Evolutionary conservation across 2,329 filamentous ascomycete species (phyloP).

Genomic region (Meredithiella fracta): DNA sequence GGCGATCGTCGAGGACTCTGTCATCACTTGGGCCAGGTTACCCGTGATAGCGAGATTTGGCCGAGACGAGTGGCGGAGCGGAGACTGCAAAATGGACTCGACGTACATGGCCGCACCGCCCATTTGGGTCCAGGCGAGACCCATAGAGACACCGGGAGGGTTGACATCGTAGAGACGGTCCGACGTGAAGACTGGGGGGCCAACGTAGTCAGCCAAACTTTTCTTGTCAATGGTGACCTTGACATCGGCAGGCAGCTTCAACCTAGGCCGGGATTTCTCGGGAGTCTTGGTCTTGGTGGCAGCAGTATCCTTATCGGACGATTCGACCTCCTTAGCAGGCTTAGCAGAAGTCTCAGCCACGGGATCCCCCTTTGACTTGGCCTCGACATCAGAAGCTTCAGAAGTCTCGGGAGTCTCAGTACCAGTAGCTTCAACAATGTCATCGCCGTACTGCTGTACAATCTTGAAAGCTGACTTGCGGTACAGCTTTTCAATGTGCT

Average conservation of each 20-base stretch:
- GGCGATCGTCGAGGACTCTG: conserved; percentile 86
- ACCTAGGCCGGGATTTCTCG: conserved; percentile 54
- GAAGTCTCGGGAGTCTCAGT: conserved; percentile 18
- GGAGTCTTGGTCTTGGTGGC: conserved; percentile 15
- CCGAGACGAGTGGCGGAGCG: conserved; percentile 54
- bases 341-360: conserved; percentile 14
- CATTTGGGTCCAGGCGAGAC: conserved; percentile 94
- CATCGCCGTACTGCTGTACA: conserved; percentile 82
- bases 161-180: conserved; percentile 90
- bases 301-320: conserved; percentile 17
- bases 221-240: conserved; percentile 75
- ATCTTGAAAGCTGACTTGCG: conserved; percentile 95
- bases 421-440: conserved; percentile 43
- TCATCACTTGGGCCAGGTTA: conserved; percentile 94
- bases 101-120: conserved; percentile 93
- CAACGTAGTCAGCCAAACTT: conserved; percentile 91
- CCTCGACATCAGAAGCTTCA: conserved; percentile 17
- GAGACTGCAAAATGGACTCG: conserved; percentile 82
- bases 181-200: conserved; percentile 85
- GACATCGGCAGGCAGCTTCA: conserved; percentile 74
- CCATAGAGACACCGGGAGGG: conserved; percentile 91
- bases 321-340: neutral
- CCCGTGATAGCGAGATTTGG: conserved; percentile 81
- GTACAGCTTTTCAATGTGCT: conserved; percentile 98
- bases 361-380: conserved; percentile 19